Conservation (phyloP, 495 filamentous ascomycete genomes). For the Penicillium desertorum region DNA sequence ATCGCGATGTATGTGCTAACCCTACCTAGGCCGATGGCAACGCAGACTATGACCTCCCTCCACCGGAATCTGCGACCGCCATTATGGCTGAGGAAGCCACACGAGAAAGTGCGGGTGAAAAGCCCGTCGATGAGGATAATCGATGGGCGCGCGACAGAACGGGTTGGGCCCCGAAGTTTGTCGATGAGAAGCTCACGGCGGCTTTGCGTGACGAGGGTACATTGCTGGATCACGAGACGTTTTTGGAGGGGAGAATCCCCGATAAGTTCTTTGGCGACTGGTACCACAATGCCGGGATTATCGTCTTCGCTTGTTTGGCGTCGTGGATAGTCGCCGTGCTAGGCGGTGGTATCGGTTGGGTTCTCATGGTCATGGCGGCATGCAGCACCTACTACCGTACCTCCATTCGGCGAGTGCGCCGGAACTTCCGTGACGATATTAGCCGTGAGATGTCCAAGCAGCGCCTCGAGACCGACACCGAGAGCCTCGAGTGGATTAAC, state of each 20-base stretch:
- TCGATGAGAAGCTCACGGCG: constrained; percentile 50
- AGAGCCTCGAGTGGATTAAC: constrained; percentile 98
- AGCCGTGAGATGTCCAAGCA: constrained; percentile 88
- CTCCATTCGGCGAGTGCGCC: constrained; percentile 85
- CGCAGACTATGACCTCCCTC: constrained; percentile 75
- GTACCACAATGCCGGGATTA: constrained; percentile 94
- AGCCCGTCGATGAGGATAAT: constrained; percentile 56
- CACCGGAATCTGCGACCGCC: constrained; percentile 68
- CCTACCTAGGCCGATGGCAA: constrained; percentile 59
- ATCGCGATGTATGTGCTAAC: background rate
- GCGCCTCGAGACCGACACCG: constrained; percentile 85
- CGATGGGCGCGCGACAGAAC: constrained; percentile 67
- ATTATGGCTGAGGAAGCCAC: constrained; percentile 45
- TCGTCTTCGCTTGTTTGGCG: constrained; percentile 84
- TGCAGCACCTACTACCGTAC: constrained; percentile 97
- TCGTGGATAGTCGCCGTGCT: constrained; percentile 89
- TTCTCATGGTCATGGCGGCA: constrained; percentile 85
- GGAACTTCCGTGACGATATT: constrained; percentile 95
- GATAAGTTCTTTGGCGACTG: constrained; percentile 97
- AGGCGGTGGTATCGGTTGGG: constrained; percentile 89
- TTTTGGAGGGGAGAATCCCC: constrained; percentile 77
- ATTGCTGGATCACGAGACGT: constrained; percentile 82
- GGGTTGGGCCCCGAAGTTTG: constrained; percentile 89
- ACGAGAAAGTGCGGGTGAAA: constrained; percentile 42
- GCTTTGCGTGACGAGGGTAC: constrained; percentile 55